These are phyloP conservation scores for Davidsoniella neocaledoniae DNA, from an alignment of 2,329 filamentous ascomycete genomes.

Conservation along the genomic window DNA sequence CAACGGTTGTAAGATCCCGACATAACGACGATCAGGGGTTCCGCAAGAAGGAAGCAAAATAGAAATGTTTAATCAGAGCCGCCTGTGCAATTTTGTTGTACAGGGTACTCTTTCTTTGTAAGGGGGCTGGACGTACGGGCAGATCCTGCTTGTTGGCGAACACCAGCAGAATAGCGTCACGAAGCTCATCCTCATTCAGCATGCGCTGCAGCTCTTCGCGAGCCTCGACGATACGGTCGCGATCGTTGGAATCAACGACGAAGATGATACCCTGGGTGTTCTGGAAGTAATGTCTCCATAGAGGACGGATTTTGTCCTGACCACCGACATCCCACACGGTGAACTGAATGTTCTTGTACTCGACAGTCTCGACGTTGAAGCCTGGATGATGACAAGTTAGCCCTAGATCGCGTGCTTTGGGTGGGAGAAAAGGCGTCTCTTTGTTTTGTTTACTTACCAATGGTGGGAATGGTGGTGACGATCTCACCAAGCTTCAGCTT, in stretches of 20 bases:
- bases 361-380: slow-evolving; percentile 99
- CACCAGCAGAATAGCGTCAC: slow-evolving; percentile 88
- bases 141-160: slow-evolving; percentile 99
- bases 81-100: not conserved
- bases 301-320: slow-evolving; percentile 98
- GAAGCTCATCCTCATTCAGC: slow-evolving; percentile 97
- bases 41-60: too few relatives aligned
- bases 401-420: not conserved
- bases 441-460: slow-evolving; percentile 43
- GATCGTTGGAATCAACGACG: slow-evolving; percentile 98
- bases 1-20: not conserved
- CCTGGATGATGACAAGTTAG: slow-evolving; percentile 30
- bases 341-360: slow-evolving; percentile 99
- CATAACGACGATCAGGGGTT: not conserved
- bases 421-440: not conserved
- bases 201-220: slow-evolving; percentile 94
- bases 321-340: slow-evolving; percentile 99
- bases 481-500: slow-evolving; percentile 99
- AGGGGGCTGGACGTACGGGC: slow-evolving; percentile 46
- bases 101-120: not conserved
- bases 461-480: slow-evolving; percentile 97
- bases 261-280: slow-evolving; percentile 99
- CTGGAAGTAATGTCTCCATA: slow-evolving; percentile 99
- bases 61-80: not conserved
- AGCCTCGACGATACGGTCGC: slow-evolving; percentile 93